Conservation (phyloP, 179 eudicot genomes). For the Beta macrorhiza region DNA sequence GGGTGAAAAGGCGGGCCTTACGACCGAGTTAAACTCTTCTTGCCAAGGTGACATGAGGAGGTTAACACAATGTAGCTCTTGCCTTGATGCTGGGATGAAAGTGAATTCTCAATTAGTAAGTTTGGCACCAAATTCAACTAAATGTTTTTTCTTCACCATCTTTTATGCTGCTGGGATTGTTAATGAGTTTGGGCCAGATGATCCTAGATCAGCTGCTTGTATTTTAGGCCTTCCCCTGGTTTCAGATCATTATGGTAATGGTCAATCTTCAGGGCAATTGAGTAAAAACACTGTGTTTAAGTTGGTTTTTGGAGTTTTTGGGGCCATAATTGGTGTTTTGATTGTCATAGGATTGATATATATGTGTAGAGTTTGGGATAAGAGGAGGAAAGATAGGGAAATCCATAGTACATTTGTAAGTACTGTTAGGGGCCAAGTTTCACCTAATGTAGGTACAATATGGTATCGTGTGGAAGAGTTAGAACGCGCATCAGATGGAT, state of each 20-base stretch:
- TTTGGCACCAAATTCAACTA: slow-evolving; percentile 46
- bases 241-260: slow-evolving; percentile 11
- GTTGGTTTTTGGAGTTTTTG: slow-evolving; percentile 40
- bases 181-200: slow-evolving; percentile 50
- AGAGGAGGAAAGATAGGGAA: slow-evolving; percentile 36
- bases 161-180: slow-evolving; percentile 62
- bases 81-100: slow-evolving; percentile 59
- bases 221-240: slow-evolving; percentile 51
- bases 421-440: slow-evolving; percentile 43
- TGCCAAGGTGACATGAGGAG: slow-evolving; percentile 48
- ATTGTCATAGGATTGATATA: slow-evolving; percentile 27
- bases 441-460: slow-evolving; percentile 49
- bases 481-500: slow-evolving; percentile 48
- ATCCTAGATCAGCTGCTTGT: slow-evolving; percentile 43
- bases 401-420: slow-evolving; percentile 41
- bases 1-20: slow-evolving; percentile 37
- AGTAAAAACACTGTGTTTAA: slow-evolving; percentile 19
- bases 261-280: slow-evolving; percentile 16
- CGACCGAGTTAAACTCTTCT: slow-evolving; percentile 34
- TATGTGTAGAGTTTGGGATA: slow-evolving; percentile 29
- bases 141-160: slow-evolving; percentile 51
- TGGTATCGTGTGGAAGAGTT: slow-evolving; percentile 52
- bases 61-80: slow-evolving; percentile 49
- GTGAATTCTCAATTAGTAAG: slow-evolving; percentile 44
- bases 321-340: slow-evolving; percentile 39